Conservation (phyloP, 495 filamentous ascomycete genomes). For the Podospora fimiseda region DNA sequence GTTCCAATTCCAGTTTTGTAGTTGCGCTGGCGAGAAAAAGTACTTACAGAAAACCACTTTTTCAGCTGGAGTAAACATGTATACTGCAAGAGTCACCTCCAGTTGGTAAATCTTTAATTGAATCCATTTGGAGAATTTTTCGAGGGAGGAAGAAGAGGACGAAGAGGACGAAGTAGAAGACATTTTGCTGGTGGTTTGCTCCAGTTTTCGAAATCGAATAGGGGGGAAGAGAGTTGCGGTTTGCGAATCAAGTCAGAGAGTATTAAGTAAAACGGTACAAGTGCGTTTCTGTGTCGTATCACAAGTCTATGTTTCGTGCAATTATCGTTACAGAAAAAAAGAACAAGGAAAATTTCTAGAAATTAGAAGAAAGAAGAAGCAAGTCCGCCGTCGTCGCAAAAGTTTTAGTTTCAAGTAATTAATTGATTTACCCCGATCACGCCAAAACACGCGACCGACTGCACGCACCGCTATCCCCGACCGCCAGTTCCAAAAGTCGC, state of each 20-base stretch:
- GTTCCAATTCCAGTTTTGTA: not conserved
- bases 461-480: not conserved
- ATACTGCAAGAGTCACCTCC: slow-evolving; percentile 41
- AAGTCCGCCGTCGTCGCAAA: no score
- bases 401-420: not conserved
- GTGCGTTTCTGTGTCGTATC: no score
- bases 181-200: not conserved
- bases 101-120: slow-evolving; percentile 45
- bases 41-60: slow-evolving; percentile 44
- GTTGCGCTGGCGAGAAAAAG: no score
- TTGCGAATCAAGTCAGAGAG: no score
- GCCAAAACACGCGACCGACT: no score
- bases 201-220: no score
- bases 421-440: no score
- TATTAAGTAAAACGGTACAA: no score
- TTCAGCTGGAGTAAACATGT: slow-evolving; percentile 43
- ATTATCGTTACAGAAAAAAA: no score
- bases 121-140: slow-evolving; percentile 40
- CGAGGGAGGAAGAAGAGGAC: slow-evolving; percentile 18
- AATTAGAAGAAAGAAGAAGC: no score
- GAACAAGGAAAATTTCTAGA: not conserved
- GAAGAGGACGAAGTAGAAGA: not conserved
- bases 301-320: no score
- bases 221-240: no score
- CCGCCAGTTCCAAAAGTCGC: not conserved